phyloP scores from a whole-genome alignment of 306 rosid species.

The Psophocarpus tetragonolobus region DNA sequence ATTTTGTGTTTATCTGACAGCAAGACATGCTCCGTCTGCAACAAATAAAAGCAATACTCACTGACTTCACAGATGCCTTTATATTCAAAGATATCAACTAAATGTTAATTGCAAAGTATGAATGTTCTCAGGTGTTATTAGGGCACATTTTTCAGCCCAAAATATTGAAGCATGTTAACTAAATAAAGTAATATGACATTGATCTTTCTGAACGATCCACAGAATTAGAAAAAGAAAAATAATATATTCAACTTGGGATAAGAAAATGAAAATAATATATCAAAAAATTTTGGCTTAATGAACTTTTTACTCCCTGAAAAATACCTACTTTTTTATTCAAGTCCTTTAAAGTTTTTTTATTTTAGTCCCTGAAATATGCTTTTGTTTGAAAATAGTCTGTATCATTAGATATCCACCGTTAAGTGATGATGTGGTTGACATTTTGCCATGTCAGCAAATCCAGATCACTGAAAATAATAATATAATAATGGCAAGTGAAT shows the following conservation, averaged over 20 bases:
- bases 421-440: too few species aligned
- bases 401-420: too few species aligned
- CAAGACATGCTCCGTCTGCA: conserved; percentile 84
- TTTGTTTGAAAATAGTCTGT: too few species aligned
- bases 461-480: too few species aligned
- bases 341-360: too few species aligned
- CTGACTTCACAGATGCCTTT: conserved; percentile 30
- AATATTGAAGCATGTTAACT: not conserved
- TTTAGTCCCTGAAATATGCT: too few species aligned
- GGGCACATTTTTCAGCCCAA: conserved; percentile 6
- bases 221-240: not conserved
- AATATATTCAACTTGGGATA: not conserved
- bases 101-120: not conserved
- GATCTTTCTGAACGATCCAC: not conserved
- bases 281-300: too few species aligned
- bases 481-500: too few species aligned
- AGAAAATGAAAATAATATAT: not conserved
- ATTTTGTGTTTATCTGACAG: conserved; percentile 74
- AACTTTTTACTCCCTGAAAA: too few species aligned
- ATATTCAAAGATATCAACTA: conserved; percentile 20
- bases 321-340: too few species aligned
- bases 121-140: not conserved
- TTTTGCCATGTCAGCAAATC: too few species aligned
- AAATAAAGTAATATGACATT: conserved; percentile 19
- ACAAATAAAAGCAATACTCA: conserved; percentile 40